These are phyloP conservation scores for Primulina tabacum DNA, from an alignment of 257 asterid genomes.

Conservation along the genomic window DNA sequence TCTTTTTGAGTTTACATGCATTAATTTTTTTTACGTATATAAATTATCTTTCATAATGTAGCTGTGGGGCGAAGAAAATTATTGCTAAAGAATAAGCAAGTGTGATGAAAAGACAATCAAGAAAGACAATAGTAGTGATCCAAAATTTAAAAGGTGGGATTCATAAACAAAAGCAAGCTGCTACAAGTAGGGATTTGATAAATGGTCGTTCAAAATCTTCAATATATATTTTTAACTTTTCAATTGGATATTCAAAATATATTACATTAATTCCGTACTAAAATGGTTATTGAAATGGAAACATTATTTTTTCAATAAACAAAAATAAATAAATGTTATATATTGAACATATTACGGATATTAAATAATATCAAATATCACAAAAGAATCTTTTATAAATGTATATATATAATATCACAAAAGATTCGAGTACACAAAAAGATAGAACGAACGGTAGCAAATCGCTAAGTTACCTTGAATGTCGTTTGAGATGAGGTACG, in stretches of 20 bases:
- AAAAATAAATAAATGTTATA: too few relatives aligned
- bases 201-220: not conserved
- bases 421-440: not conserved
- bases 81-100: slow-evolving; percentile 44
- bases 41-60: slow-evolving; percentile 4
- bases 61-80: slow-evolving; percentile 47
- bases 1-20: slow-evolving; percentile 3
- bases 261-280: not conserved
- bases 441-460: not conserved
- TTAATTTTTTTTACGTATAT: not conserved
- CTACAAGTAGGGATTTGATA: slow-evolving; percentile 3
- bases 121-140: slow-evolving; percentile 59
- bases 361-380: not conserved
- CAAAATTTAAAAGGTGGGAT: slow-evolving; percentile 34
- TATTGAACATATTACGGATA: too few relatives aligned
- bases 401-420: too few relatives aligned
- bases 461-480: slow-evolving; percentile 52
- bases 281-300: not conserved
- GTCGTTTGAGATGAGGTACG: slow-evolving; percentile 54
- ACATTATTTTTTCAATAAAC: not conserved
- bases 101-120: slow-evolving; percentile 43
- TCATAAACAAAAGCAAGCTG: slow-evolving; percentile 24
- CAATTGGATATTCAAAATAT: too few relatives aligned
- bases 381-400: too few relatives aligned
- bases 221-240: too few relatives aligned